These are phyloP conservation scores for Odontarrhena argentea DNA, from an alignment of 345 rosid species.

Conservation along the genomic window DNA sequence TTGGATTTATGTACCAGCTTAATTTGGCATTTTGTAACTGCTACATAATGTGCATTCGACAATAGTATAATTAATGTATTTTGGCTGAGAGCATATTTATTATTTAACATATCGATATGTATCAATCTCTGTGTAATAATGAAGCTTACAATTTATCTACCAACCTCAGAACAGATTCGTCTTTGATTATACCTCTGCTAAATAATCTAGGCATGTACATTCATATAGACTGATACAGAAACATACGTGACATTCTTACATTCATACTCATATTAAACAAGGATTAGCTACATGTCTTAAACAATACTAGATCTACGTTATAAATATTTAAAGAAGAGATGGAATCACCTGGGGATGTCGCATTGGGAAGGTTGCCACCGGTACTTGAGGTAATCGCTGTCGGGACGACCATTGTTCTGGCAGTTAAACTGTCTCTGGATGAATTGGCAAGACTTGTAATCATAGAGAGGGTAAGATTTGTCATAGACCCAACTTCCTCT, in stretches of 20 bases:
- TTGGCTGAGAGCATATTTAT: not conserved
- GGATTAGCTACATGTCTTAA: not conserved
- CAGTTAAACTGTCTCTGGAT: slow-evolving; percentile 60
- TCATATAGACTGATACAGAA: not conserved
- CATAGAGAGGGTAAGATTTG: slow-evolving; percentile 56
- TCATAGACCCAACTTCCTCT: slow-evolving; percentile 69
- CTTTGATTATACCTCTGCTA: not conserved
- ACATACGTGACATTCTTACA: not conserved
- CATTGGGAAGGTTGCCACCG: slow-evolving; percentile 67
- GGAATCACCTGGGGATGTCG: slow-evolving; percentile 53
- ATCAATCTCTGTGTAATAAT: not conserved
- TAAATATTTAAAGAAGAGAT: not conserved
- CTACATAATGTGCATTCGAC: not conserved
- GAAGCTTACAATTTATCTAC: not conserved
- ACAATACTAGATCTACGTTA: not conserved
- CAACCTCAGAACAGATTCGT: not conserved
- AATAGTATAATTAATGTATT: not conserved
- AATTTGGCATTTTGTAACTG: not conserved
- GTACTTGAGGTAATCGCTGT: slow-evolving; percentile 57
- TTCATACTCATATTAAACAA: slow-evolving; percentile 5
- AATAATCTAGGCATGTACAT: not conserved
- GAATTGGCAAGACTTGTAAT: slow-evolving; percentile 52
- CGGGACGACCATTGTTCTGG: slow-evolving; percentile 57
- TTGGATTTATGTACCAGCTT: slow-evolving; percentile 11
- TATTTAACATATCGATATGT: not conserved